Base-by-base conservation (phyloP, 495 filamentous ascomycete genomes). In the Hypoxylon perforatum region DNA sequence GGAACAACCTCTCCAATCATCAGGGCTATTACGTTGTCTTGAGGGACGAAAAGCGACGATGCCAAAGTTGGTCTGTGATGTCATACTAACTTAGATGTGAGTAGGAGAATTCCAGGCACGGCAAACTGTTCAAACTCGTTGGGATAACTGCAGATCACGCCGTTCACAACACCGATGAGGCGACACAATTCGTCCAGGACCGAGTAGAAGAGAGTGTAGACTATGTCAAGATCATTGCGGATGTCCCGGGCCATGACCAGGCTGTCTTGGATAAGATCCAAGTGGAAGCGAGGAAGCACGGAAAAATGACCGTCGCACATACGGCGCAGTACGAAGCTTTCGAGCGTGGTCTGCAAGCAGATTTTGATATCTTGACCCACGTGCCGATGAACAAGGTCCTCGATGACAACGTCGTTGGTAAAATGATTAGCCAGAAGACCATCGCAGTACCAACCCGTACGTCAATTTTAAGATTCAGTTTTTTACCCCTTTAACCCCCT, bases 221-320 rank as follows among this genome's bases (percentile, higher is more conserved):
- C 42, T 80, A 76, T 53, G 71, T 78, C 68, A 78, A 77, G 59
- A 69, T 77, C 59, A 74, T 78, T 42, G 71, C 74, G 8, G 74
- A 74, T 50, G 62, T 58, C 33, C 75, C 73, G 2, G 75, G 73
- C 18, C 69, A 70, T 23, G 69, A 61, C 21, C 72, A 76, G 38
- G 67, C 63, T 25, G 59, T 69, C 9, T 18, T 74, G 2, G 69
- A 72, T 36, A 65, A 45, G 33, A 65, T 77, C 10, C 72, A 63
- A 22, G 55, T 38, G 11, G 69, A 63, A 23, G 73, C 71, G 2
- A 54, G 49, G 28, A 63, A 68, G 17, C 61, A 67, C 10, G 65
- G 63, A 18, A 73, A 57, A 35, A 51, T 68, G 61, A 66, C 53
- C 14, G 67, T 75, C 4, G 71, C 71, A 3, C 73, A 77, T 41